Base-by-base conservation (phyloP, 495 filamentous ascomycete genomes). In the Penicillium cinerascens region DNA sequence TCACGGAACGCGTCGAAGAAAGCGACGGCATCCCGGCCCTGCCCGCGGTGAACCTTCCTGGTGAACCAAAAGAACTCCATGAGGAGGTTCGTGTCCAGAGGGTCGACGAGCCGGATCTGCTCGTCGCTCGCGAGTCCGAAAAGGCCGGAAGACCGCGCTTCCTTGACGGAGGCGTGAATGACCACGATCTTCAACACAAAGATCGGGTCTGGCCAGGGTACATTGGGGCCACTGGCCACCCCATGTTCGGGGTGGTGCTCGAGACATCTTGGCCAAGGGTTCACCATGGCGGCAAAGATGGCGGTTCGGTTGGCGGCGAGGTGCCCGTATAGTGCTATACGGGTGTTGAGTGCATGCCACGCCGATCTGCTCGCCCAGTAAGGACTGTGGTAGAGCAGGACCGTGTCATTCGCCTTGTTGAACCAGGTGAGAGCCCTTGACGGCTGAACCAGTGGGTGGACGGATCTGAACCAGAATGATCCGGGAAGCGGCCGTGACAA, bases 41-140 rank as follows among this genome's bases (percentile, higher is more conserved):
- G 47, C 4, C 13, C 8, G 10, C 6, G 17, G 16, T 13, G 13
- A 8, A 13, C 11, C 3, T 8, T 3, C 11, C 29, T n/a, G 1
- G 20, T 26, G 0, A 51, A 11, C 23, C 17, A 11, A 1, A 18
- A 29, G 41, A 25, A 51, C 6, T 21, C 9, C 8, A 6, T 15
- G 2, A 51, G 5, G 2, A 17, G 29, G 7, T 38, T 16, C 0
- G 2, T 41, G 23, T 51, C n/a, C 3, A 25, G 13, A 8, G 33
- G 40, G 20, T 55, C 47, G 2, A 50, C 36, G 17, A 55, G 47
- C 23, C 51, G 42, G 17, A 55, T 42, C 6, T 17, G 36, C 25
- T 26, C 42, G 37, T 55, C 53, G 2, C 33, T 42, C 1, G 41
- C 2, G 2, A 39, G 18, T 13, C 52, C 52, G 23, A 55, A 55